Evolutionary conservation across 2,329 filamentous ascomycete genomes (phyloP), one percentile per base, ranked within the genome.

Genomic region (Venturia aucupariae): DNA sequence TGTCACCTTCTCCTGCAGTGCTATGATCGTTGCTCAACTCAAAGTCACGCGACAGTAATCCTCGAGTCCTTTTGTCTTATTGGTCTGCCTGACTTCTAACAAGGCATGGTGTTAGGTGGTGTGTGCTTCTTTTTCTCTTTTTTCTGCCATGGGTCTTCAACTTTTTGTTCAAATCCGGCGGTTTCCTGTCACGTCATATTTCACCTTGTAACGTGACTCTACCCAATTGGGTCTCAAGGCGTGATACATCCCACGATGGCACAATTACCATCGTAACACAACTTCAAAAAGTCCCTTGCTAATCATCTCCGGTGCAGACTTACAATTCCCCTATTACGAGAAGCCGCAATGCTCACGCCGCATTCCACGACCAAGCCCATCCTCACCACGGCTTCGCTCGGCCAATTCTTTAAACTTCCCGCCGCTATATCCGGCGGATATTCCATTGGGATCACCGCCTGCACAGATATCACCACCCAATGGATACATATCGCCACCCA

Each of bases 331-430:
- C 38, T 61, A 42, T n/a, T 46, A 27, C 27, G 38, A 42, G n/a
- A 38, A 61, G 42, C 24, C 22, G 17, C 42, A 41, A 17, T 19
- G 15, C 59, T 24, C 22, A 24, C 27, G 35, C 35, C 17, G 13
- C 15, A 30, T 13, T 42, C 59, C 59, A 61, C 22, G 22, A 44
- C 22, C 11, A 61, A 61, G 35, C 24, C 59, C 44, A 22, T 7
- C 10, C 19, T 44, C 59, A n/a, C 59, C 39, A 32, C 60, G 22
- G 27, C 60, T 51, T 24, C 60, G 41, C 6, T 46, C 60, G 19
- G 60, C 39, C 10, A 62, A 51, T 35, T 62, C 60, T 11, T 38
- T 62, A 42, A 62, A 51, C 7, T 48, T 62, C 10, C 60, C 44
- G 8, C 60, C 60, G 22, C 42, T 62, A 17, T 62, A 46, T 35